Base-by-base conservation (phyloP, 345 rosid genomes). In the Rhizophora apiculata region DNA sequence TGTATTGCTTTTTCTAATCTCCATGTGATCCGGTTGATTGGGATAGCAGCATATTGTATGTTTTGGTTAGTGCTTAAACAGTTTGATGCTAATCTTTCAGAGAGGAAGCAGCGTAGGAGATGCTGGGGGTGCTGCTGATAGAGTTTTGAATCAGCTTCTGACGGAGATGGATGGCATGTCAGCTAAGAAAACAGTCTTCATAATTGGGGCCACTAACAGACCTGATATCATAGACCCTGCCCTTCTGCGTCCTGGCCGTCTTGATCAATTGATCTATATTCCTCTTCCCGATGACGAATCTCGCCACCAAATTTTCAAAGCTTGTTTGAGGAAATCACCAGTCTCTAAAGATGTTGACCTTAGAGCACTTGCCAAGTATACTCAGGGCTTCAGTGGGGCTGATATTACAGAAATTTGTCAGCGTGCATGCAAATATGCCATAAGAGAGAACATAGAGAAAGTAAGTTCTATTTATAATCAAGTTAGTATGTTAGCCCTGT, bases 111-210 rank as follows among this genome's bases (percentile, higher is more conserved):
- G 98, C 43, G 87, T 72, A 15, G 92, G 95, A 64, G 98, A 93
- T 82, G 98, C 97, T 27, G 97, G 97, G 5, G 98, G 98, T 75
- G 98, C 98, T 32, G 98, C 97, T 51, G 98, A 93, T 73, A 85
- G 97, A 81, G 97, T 93, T 56, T 62, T 93, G 82, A 93, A 93
- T 79, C 98, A 93, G 79, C 96, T 93, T 76, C 78, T 93, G 69
- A 93, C 98, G 2, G 97, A 93, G 81, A 93, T 93, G 98, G 98
- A 93, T 72, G 98, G 98, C 69, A 93, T 93, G 98, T 82, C 90
- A 19, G 97, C 97, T 0, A 93, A 91, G 88, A 93, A 93, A 75
- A 93, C 98, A 0, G 98, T 91, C 37, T 93, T 93, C 82, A 93
- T 93, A 16, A 93, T 93, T 49, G 98, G 98, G 29, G 96, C 98